Evolutionary conservation across 148 eudicot species (phyloP).

Genomic region (Diospyros kaki): DNA sequence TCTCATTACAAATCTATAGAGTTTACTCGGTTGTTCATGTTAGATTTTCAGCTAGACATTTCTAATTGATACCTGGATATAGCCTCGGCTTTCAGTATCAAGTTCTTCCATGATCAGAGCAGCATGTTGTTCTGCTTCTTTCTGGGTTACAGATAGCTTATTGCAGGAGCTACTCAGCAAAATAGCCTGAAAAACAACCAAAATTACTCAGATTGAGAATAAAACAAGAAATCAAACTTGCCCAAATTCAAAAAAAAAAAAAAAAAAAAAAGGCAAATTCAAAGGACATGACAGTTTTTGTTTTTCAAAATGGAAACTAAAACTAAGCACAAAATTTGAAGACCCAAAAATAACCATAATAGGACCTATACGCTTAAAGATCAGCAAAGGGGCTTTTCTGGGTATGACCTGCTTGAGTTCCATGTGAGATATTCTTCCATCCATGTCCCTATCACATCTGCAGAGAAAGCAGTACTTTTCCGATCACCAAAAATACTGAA

Average conservation of each 20-base stretch:
- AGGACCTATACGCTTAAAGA: background rate
- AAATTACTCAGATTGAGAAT: background rate
- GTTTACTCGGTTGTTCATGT: background rate
- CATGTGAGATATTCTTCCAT: constrained; percentile 22
- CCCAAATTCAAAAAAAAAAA: background rate
- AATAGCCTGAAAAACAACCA: constrained; percentile 21
- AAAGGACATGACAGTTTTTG: no score
- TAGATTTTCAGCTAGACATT: background rate
- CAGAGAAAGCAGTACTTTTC: background rate
- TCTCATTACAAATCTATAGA: background rate
- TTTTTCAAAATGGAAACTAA: no score
- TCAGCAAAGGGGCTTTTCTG: background rate
- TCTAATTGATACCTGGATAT: constrained; percentile 26
- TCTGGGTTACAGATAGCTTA: constrained; percentile 21
- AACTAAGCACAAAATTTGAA: background rate
- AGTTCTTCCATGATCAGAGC: constrained; percentile 31
- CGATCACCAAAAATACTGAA: background rate
- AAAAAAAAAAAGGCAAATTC: background rate
- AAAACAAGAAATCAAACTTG: no score
- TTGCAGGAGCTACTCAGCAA: constrained; percentile 28
- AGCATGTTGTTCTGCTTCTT: constrained; percentile 31
- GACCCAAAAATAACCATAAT: background rate
- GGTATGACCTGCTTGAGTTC: constrained; percentile 31
- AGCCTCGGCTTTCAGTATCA: constrained; percentile 22
- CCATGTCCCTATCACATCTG: constrained; percentile 40